Conservation (phyloP, 164 flowering plant species). For the Cinnamomum micranthum region DNA sequence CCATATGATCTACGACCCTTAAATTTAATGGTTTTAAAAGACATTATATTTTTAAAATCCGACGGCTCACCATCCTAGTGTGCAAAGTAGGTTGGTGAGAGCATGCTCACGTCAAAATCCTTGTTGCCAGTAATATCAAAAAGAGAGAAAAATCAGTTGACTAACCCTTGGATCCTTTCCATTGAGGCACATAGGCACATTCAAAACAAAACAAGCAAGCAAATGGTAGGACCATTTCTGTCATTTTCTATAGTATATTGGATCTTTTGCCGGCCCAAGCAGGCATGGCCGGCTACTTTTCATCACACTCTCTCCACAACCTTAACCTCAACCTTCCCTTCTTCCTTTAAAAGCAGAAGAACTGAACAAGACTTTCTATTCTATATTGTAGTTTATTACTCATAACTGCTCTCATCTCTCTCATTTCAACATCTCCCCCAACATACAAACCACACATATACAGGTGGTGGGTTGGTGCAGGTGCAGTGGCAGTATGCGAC, state of each 20-base stretch:
- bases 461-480: not conserved
- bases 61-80: too few species aligned
- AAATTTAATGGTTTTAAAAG: too few species aligned
- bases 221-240: not conserved
- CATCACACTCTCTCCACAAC: not conserved
- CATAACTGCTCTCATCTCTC: not conserved
- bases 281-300: constrained; percentile 26
- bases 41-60: too few species aligned
- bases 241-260: constrained; percentile 3
- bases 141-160: too few species aligned
- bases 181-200: too few species aligned
- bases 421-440: not conserved
- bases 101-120: too few species aligned
- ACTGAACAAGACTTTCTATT: not conserved
- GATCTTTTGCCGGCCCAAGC: constrained; percentile 25
- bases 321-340: not conserved
- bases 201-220: not conserved
- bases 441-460: not conserved
- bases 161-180: too few species aligned
- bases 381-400: not conserved
- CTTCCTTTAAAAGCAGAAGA: not conserved
- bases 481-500: constrained; percentile 33
- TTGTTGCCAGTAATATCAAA: too few species aligned
- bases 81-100: too few species aligned
- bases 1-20: fast-evolving